Conservation (phyloP, 345 rosid genomes). For the Eucalyptus marginata region DNA sequence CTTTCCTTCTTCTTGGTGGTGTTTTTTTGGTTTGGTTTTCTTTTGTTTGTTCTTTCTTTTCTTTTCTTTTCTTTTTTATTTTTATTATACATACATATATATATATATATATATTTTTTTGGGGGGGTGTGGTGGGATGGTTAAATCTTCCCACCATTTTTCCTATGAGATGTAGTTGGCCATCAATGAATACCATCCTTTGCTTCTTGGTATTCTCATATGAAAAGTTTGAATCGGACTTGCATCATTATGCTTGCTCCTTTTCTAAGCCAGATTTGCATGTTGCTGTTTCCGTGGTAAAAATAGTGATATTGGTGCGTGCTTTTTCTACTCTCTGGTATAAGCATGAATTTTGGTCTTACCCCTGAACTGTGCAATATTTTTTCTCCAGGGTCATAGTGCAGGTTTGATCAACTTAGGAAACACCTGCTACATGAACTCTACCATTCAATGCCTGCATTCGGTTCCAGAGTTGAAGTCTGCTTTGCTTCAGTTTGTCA, state of each 20-base stretch:
- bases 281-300: not conserved
- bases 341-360: not conserved
- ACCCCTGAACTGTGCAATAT: not conserved
- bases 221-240: not conserved
- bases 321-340: not conserved
- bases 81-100: not conserved
- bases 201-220: not conserved
- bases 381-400: slow-evolving; percentile 74
- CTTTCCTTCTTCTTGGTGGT: not conserved
- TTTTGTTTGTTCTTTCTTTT: not conserved
- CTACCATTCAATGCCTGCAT: slow-evolving; percentile 90
- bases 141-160: not conserved
- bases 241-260: not conserved
- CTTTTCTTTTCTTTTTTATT: not conserved
- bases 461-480: slow-evolving; percentile 97
- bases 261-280: not conserved
- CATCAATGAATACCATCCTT: not conserved
- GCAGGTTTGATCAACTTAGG: slow-evolving; percentile 90
- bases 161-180: not conserved
- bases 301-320: not conserved
- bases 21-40: not conserved
- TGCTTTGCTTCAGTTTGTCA: slow-evolving; percentile 50
- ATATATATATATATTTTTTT: not conserved
- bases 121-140: not conserved
- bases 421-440: slow-evolving; percentile 99